Conservation (phyloP, 2,329 filamentous ascomycete genomes). For the Rhytidhysteron rufulum region DNA sequence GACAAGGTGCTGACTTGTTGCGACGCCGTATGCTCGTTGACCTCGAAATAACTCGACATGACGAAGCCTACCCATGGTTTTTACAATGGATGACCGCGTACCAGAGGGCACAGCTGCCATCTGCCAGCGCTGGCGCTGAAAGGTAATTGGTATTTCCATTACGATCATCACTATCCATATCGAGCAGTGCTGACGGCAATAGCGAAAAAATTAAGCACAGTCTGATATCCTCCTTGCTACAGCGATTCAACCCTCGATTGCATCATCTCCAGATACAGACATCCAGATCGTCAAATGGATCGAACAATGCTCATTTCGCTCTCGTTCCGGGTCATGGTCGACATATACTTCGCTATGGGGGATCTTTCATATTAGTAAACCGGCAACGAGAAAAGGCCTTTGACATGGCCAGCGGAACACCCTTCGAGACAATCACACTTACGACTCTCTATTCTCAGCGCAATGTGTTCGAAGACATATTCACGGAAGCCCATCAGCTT, state of each 20-base stretch:
- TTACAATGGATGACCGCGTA: constrained; percentile 90
- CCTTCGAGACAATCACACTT: constrained; percentile 89
- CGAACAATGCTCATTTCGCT: constrained; percentile 74
- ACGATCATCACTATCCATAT: not conserved
- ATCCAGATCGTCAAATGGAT: constrained; percentile 59
- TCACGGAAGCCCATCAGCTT: constrained; percentile 78
- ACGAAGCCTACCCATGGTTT: constrained; percentile 91
- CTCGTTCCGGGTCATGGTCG: constrained; percentile 87
- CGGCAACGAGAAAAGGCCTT: constrained; percentile 83
- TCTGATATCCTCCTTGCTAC: constrained; percentile 52
- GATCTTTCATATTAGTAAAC: constrained; percentile 82
- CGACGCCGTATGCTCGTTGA: constrained; percentile 87
- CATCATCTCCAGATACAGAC: constrained; percentile 65
- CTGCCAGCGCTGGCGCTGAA: constrained; percentile 10
- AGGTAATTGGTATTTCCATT: constrained; percentile 18
- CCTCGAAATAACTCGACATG: constrained; percentile 90
- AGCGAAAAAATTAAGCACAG: constrained; percentile 24
- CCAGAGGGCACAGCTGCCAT: constrained; percentile 58
- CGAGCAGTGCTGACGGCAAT: constrained; percentile 13
- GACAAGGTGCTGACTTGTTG: constrained; percentile 68
- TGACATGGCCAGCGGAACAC: constrained; percentile 75
- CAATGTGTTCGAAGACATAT: constrained; percentile 85
- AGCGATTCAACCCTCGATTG: constrained; percentile 56
- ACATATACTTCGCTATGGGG: constrained; percentile 81
- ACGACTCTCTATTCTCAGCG: constrained; percentile 89